Conservation (phyloP, 345 rosid species). For the Melaleuca quinquenervia region DNA sequence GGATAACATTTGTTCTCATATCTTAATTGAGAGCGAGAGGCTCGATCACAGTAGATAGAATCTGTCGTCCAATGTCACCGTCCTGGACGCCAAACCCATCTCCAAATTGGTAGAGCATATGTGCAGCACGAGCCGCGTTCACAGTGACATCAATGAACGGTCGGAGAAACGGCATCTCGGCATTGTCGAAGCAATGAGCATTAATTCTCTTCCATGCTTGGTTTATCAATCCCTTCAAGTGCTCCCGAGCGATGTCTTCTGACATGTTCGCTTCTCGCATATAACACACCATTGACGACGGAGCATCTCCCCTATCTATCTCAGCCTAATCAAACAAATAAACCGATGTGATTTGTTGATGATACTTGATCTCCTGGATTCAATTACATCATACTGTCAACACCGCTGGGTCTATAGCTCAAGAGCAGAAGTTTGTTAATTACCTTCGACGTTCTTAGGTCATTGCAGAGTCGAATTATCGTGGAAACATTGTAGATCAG, state of each 20-base stretch:
- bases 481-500: constrained; percentile 17
- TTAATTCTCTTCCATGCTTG: constrained; percentile 30
- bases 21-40: constrained; percentile 1
- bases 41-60: constrained; percentile 18
- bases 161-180: background rate
- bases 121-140: constrained; percentile 28
- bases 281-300: constrained; percentile 29
- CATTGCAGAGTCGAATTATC: constrained; percentile 41
- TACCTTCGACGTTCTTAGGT: constrained; percentile 34
- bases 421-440: background rate
- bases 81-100: constrained; percentile 48
- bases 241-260: constrained; percentile 20
- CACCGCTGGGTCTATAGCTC: background rate
- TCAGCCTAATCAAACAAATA: constrained; percentile 19
- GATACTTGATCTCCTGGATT: background rate
- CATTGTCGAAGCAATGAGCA: background rate
- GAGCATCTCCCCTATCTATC: constrained; percentile 41
- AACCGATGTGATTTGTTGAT: background rate
- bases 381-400: background rate
- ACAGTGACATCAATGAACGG: constrained; percentile 8
- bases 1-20: background rate
- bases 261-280: constrained; percentile 24
- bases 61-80: constrained; percentile 8
- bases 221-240: constrained; percentile 13
- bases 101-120: constrained; percentile 29